Conservation (phyloP, 139 green algal genomes). For the Mesotaenium endlicherianum region DNA sequence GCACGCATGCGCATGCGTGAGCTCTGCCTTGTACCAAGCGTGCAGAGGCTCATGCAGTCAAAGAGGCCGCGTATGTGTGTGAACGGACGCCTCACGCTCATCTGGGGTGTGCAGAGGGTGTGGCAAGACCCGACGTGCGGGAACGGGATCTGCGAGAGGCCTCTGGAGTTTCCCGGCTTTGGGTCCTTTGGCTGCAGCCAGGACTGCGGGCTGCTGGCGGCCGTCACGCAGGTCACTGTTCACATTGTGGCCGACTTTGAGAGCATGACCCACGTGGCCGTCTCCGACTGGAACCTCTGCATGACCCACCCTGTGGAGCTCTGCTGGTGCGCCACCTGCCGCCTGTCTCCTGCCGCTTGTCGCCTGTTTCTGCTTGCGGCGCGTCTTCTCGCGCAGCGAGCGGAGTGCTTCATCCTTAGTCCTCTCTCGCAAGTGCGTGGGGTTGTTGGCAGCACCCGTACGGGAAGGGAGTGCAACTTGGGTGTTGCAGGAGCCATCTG, state of each 20-base stretch:
- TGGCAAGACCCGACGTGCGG: conserved; percentile 79
- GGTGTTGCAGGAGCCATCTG: no score
- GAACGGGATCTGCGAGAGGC: conserved; percentile 74
- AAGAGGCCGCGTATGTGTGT: no score
- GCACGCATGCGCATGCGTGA: no score
- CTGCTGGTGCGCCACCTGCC: conserved; percentile 20
- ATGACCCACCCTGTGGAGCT: not conserved
- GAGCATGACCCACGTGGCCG: not conserved
- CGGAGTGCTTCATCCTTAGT: not conserved
- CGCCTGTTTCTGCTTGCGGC: not conserved
- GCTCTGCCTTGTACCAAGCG: no score
- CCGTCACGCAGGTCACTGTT: not conserved
- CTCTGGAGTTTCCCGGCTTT: conserved; percentile 80
- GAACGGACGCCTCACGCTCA: no score
- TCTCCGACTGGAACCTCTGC: conserved; percentile 13
- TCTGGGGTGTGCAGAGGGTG: conserved; percentile 37
- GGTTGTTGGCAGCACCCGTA: not conserved
- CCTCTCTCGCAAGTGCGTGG: not conserved
- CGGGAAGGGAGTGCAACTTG: not conserved
- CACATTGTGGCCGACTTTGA: not conserved
- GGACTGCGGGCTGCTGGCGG: conserved; percentile 65
- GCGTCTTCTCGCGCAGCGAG: not conserved
- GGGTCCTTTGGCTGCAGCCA: conserved; percentile 76
- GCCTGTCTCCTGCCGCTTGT: not conserved
- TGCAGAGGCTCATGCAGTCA: no score